phyloP scores from a whole-genome alignment of 495 filamentous ascomycete genomes.

The Darksidea phi region DNA sequence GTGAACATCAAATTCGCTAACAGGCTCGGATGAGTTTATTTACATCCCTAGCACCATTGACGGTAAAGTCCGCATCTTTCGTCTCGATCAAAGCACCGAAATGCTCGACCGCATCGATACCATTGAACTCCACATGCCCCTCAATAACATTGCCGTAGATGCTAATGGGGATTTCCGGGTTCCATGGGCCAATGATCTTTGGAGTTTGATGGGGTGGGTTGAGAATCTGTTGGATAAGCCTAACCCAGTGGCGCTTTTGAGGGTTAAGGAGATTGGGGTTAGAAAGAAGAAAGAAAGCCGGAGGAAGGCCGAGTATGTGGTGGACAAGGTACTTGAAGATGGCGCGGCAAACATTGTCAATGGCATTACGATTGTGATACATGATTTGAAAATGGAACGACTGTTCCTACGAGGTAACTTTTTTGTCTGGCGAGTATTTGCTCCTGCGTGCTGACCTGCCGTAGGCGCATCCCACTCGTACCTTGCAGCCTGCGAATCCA shows the following conservation, averaged over 20 bases:
- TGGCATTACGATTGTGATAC: slow-evolving; percentile 6
- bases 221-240: slow-evolving; percentile 12
- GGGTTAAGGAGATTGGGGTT: background rate
- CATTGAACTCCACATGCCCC: slow-evolving; percentile 36
- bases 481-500: slow-evolving; percentile 11
- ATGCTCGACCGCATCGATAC: slow-evolving; percentile 33
- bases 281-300: too few relatives aligned
- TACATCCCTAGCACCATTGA: slow-evolving; percentile 40
- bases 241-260: background rate
- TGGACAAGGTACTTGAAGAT: slow-evolving; percentile 41
- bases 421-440: background rate
- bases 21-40: slow-evolving; percentile 43
- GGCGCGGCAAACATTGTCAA: slow-evolving; percentile 30
- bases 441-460: background rate
- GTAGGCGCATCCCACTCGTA: slow-evolving; percentile 1
- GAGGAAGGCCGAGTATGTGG: slow-evolving; percentile 20
- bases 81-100: slow-evolving; percentile 22
- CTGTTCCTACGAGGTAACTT: slow-evolving; percentile 16
- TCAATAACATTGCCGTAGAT: slow-evolving; percentile 48
- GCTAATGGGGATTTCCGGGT: slow-evolving; percentile 43
- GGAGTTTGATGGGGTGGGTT: slow-evolving; percentile 19
- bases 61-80: slow-evolving; percentile 38
- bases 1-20: slow-evolving; percentile 40
- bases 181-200: slow-evolving; percentile 38
- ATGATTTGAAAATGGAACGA: slow-evolving; percentile 12